phyloP scores from a whole-genome alignment of 73 alveolate genomes.

The Tetrahymena malaccensis region DNA sequence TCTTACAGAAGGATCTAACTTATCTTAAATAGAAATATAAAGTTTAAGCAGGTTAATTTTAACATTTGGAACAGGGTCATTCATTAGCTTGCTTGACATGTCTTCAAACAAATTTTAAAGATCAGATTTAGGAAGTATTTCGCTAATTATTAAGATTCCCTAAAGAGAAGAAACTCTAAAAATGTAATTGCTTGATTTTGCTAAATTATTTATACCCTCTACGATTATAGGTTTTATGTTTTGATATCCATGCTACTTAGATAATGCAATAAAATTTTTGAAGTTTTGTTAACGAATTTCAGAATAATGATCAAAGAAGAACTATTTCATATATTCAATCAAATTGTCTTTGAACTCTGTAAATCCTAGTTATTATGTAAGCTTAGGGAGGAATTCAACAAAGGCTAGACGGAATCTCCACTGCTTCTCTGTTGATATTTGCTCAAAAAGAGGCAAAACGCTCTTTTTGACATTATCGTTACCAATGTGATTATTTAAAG shows the following conservation, averaged over 20 bases:
- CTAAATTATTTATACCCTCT: not conserved
- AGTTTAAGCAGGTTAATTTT: slow-evolving; percentile 16
- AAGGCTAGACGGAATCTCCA: slow-evolving; percentile 41
- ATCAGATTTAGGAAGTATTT: slow-evolving; percentile 11
- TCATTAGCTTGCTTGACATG: not conserved
- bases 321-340: slow-evolving; percentile 6
- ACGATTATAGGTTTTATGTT: not conserved
- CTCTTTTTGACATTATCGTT: slow-evolving; percentile 19
- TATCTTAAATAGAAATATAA: slow-evolving; percentile 1
- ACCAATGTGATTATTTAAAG: slow-evolving; percentile 11
- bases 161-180: slow-evolving; percentile 33
- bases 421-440: slow-evolving; percentile 17
- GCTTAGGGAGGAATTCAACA: slow-evolving; percentile 30
- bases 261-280: slow-evolving; percentile 1
- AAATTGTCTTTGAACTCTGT: slow-evolving; percentile 8
- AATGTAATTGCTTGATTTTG: slow-evolving; percentile 11
- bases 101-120: slow-evolving; percentile 9
- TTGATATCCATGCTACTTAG: slow-evolving; percentile 15
- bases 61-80: slow-evolving; percentile 39
- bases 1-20: slow-evolving; percentile 1
- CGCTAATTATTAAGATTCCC: not conserved
- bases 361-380: slow-evolving; percentile 14
- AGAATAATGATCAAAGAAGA: slow-evolving; percentile 14
- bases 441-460: slow-evolving; percentile 10
- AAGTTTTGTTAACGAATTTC: slow-evolving; percentile 26